Conservation (phyloP, 2,329 filamentous ascomycete species). For the Torrubiella hemipterigena region DNA sequence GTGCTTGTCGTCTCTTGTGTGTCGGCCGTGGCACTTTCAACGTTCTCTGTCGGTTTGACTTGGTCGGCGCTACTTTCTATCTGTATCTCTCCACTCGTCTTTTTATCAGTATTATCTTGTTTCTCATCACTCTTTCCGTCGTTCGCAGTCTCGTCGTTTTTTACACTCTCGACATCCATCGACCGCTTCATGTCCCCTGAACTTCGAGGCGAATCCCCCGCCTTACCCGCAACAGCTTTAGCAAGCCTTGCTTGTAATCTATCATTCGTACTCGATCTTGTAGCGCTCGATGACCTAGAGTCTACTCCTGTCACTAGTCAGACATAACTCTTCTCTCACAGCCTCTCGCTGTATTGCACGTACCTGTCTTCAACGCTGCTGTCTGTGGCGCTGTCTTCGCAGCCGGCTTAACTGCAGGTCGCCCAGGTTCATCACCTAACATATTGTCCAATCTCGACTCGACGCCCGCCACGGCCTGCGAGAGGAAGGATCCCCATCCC, state of each 20-base stretch:
- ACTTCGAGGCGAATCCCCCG: slow-evolving; percentile 22
- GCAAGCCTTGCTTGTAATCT: slow-evolving; percentile 82
- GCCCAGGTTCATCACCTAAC: slow-evolving; percentile 62
- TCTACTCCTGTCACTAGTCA: slow-evolving; percentile 18
- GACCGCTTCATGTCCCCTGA: slow-evolving; percentile 21
- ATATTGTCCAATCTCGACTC: slow-evolving; percentile 90
- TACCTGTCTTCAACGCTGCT: slow-evolving; percentile 13
- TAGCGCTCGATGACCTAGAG: slow-evolving; percentile 55
- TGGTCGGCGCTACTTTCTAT: background rate
- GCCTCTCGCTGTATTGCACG: slow-evolving; percentile 18
- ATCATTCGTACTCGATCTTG: slow-evolving; percentile 61
- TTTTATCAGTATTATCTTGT: background rate
- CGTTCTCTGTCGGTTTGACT: background rate
- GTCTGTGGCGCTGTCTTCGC: slow-evolving; percentile 18
- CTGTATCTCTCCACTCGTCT: background rate
- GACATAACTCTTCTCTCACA: background rate
- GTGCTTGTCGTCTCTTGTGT: slow-evolving; percentile 1
- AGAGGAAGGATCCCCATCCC: slow-evolving; percentile 70
- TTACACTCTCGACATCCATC: slow-evolving; percentile 16
- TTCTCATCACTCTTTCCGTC: background rate
- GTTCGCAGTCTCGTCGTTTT: slow-evolving; percentile 11
- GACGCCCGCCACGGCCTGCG: slow-evolving; percentile 84
- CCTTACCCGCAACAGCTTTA: slow-evolving; percentile 70
- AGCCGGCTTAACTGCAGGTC: slow-evolving; percentile 7
- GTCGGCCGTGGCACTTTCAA: background rate